Conservation (phyloP, 2,329 filamentous ascomycete species). For the Exophiala alcalophila region DNA sequence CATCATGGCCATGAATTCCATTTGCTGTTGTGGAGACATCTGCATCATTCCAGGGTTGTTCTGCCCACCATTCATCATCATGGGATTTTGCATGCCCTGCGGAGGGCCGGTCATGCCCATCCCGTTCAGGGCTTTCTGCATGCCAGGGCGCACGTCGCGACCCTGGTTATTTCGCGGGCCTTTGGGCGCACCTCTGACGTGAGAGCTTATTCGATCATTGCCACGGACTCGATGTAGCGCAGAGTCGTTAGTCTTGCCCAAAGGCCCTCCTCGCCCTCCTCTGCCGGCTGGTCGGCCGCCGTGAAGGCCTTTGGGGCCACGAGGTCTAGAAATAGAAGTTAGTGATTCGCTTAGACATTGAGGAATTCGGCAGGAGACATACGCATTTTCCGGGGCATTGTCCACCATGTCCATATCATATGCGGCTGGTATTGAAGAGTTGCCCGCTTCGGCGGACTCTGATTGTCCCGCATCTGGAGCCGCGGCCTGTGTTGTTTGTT, state of each 20-base stretch:
- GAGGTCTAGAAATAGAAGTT: constrained; percentile 61
- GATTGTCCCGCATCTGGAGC: constrained; percentile 32
- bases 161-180: constrained; percentile 61
- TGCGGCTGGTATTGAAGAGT: constrained; percentile 27
- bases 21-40: constrained; percentile 66
- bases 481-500: constrained; percentile 61
- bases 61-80: constrained; percentile 45
- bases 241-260: constrained; percentile 74
- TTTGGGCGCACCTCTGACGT: constrained; percentile 66
- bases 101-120: constrained; percentile 25
- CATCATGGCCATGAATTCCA: constrained; percentile 71
- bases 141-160: constrained; percentile 45
- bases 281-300: constrained; percentile 64
- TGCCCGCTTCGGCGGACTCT: constrained; percentile 55
- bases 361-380: constrained; percentile 9
- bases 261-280: constrained; percentile 77
- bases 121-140: constrained; percentile 45
- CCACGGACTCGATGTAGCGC: constrained; percentile 78
- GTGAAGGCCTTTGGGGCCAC: constrained; percentile 92
- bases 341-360: constrained; percentile 1
- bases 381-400: constrained; percentile 31
- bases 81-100: constrained; percentile 40
- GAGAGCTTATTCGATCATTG: constrained; percentile 76
- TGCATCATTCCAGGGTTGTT: constrained; percentile 50
- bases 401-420: constrained; percentile 28